Base-by-base conservation (phyloP, 2,329 filamentous ascomycete genomes). In the Didymella glomerata region DNA sequence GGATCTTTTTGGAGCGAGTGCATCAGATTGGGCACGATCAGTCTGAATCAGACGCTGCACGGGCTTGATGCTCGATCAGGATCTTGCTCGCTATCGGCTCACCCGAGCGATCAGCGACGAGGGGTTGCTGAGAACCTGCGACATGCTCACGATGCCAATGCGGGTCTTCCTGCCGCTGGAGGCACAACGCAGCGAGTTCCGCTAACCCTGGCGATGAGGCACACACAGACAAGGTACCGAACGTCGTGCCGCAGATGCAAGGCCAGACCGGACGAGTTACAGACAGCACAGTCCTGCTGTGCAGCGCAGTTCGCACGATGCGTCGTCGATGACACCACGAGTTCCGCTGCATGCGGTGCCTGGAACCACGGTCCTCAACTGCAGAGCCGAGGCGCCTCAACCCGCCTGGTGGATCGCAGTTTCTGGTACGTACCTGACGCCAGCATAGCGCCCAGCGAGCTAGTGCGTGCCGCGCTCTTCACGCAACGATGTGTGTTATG, bases 31-130 rank as follows among this genome's bases (percentile, higher is more conserved):
- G 61, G 57, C 57, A 61, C 61, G 66, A 67, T 66, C 22, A 44
- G 41, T 44, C 41, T 44, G 41, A 44, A 25, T 44, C 64, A 62
- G 63, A 66, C 25, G 36, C 65, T 62, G 66, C 66, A 70, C 66
- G 67, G 68, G 67, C 70, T 54, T 61, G 69, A 67, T 68, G 65
- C 60, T 66, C 62, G 64, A 61, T 64, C 53, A 63, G 67, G 67
- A 70, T 69, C 67, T 68, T 66, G 68, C 65, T 59, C 56, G 56
- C 56, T 59, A 46, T 72, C 68, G 72, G 68, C 63, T 66, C 60
- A 65, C 60, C 69, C 72, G 68, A 70, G 65, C 58, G 72, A 74
- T 74, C 71, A 68, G 66, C 70, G 62, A 64, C 70, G 65, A 70
- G 71, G 70, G 64, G 63, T 62, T 62, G 63, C 60, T 65, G 60